These are phyloP conservation scores for Coemansia guatemalensis DNA, from an alignment of 192 early-diverging fungal genomes.

Conservation along the genomic window DNA sequence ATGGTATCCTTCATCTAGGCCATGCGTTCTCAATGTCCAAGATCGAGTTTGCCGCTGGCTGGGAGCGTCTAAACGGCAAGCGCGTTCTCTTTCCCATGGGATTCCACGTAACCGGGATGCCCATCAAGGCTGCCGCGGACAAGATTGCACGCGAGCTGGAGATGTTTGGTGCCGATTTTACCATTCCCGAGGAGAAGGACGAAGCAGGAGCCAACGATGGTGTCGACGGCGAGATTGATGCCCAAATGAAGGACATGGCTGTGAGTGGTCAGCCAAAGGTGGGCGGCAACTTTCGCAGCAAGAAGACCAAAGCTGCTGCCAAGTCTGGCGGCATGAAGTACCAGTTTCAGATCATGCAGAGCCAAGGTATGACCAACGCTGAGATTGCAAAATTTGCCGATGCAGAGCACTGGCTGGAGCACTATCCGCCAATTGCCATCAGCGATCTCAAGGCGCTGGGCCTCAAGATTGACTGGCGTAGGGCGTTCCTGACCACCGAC, in stretches of 20 bases:
- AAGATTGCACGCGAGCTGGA: slow-evolving; percentile 56
- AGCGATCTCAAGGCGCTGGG: slow-evolving; percentile 75
- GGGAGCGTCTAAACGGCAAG: slow-evolving; percentile 93
- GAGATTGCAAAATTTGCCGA: slow-evolving; percentile 95
- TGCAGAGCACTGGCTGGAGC: slow-evolving; percentile 85
- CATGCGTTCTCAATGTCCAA: slow-evolving; percentile 97
- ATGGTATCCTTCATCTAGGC: slow-evolving; percentile 88
- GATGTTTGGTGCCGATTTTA: slow-evolving; percentile 54
- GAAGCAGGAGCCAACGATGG: slow-evolving; percentile 40
- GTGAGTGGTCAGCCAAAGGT: slow-evolving; percentile 54
- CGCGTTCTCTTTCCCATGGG: slow-evolving; percentile 90
- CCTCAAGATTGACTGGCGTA: slow-evolving; percentile 91
- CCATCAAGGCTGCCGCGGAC: slow-evolving; percentile 80
- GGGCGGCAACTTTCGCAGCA: slow-evolving; percentile 33
- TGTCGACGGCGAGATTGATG: neutral
- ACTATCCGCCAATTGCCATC: slow-evolving; percentile 90
- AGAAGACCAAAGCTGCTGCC: slow-evolving; percentile 84
- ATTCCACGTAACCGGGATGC: slow-evolving; percentile 99
- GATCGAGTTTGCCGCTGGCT: slow-evolving; percentile 93
- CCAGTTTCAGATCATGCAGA: slow-evolving; percentile 97
- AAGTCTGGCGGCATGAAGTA: slow-evolving; percentile 83
- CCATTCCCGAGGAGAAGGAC: slow-evolving; percentile 30
- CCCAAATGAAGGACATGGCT: slow-evolving; percentile 37
- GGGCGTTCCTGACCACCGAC: slow-evolving; percentile 97
- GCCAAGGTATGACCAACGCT: slow-evolving; percentile 77